Evolutionary conservation across 148 eudicot species (phyloP).

Genomic region (Nepenthes gracilis): DNA sequence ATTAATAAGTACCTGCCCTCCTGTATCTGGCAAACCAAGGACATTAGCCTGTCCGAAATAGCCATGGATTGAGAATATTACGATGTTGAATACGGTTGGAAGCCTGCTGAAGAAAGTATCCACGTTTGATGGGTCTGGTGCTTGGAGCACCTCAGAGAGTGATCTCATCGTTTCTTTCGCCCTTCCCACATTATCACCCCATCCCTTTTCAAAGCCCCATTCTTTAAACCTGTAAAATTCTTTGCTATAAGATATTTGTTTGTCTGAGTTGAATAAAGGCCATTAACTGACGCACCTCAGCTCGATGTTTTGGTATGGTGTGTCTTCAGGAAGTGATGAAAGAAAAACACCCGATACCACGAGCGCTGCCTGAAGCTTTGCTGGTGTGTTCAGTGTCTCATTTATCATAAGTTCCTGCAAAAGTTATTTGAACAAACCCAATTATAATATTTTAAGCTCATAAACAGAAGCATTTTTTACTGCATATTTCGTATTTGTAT

Average conservation of each 20-base stretch:
- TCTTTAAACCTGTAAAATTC: conserved; percentile 50
- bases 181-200: conserved; percentile 80
- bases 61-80: conserved; percentile 85
- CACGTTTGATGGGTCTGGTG: conserved; percentile 68
- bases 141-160: conserved; percentile 81
- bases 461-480: neutral
- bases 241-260: neutral
- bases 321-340: conserved; percentile 49
- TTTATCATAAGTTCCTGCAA: conserved; percentile 84
- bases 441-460: neutral
- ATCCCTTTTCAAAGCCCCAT: conserved; percentile 98
- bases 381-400: conserved; percentile 53
- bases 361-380: conserved; percentile 65
- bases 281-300: conserved; percentile 28
- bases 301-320: conserved; percentile 57
- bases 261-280: conserved; percentile 2
- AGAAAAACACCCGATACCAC: conserved; percentile 70
- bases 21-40: conserved; percentile 94
- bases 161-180: conserved; percentile 65
- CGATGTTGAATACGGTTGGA: conserved; percentile 66
- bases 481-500: too few species aligned
- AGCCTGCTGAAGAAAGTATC: conserved; percentile 59
- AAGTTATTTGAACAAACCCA: neutral
- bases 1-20: conserved; percentile 66
- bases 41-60: conserved; percentile 90